Percentiles rank a stretch among this genome's conserved stretches.
Conservation (phyloP, 495 filamentous ascomycete genomes). For the Cercophora sp. region DNA sequence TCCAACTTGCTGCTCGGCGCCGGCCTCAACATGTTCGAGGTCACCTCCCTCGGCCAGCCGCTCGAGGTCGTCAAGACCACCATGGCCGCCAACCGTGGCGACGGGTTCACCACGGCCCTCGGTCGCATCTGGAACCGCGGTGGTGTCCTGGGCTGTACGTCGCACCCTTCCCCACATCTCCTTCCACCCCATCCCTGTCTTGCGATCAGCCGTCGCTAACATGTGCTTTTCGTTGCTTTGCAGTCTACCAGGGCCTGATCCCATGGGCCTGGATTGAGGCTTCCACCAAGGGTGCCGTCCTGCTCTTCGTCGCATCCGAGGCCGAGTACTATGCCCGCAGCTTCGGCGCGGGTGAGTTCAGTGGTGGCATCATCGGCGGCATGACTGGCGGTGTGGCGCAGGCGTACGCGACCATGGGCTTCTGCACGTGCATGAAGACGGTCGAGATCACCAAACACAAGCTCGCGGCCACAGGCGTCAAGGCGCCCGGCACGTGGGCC, state of each 20-base stretch:
- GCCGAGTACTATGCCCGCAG: slow-evolving; percentile 86
- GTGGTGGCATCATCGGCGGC: slow-evolving; percentile 83
- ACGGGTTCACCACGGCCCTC: slow-evolving; percentile 79
- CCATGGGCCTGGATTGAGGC: slow-evolving; percentile 99
- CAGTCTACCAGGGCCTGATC: slow-evolving; percentile 99
- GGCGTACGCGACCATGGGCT: slow-evolving; percentile 98
- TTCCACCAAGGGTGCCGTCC: slow-evolving; percentile 97
- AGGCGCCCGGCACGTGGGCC: slow-evolving; percentile 80
- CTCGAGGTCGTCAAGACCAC: slow-evolving; percentile 99
- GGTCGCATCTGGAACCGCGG: slow-evolving; percentile 88
- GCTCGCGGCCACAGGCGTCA: slow-evolving; percentile 74
- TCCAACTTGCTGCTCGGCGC: slow-evolving; percentile 96
- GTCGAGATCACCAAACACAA: slow-evolving; percentile 99
- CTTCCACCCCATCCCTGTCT: neutral
- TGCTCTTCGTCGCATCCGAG: slow-evolving; percentile 98
- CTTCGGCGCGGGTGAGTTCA: slow-evolving; percentile 80
- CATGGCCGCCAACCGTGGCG: slow-evolving; percentile 93
- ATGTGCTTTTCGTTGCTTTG: slow-evolving; percentile 13
- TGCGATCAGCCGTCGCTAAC: neutral
- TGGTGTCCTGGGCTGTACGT: slow-evolving; percentile 92
- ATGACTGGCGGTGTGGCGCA: slow-evolving; percentile 94
- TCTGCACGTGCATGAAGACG: slow-evolving; percentile 99
- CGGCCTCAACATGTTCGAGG: slow-evolving; percentile 97
- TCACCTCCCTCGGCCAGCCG: slow-evolving; percentile 71
- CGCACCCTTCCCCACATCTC: too few relatives aligned